Conservation (phyloP, 768 basidiomycete genomes). For the Kwoniella pini region DNA sequence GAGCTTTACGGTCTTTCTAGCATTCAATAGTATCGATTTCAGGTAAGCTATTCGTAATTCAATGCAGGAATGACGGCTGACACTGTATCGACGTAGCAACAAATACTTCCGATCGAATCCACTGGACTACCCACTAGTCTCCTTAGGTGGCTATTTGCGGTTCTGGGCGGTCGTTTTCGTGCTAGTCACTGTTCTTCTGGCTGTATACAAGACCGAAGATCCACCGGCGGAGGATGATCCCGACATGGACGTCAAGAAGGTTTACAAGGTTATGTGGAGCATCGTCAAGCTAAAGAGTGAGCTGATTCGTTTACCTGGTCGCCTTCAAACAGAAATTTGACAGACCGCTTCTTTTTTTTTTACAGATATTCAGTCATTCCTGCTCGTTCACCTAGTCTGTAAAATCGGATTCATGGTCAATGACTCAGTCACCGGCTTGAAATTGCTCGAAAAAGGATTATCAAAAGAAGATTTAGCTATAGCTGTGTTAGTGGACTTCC, state of each 20-base stretch:
- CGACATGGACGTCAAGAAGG: constrained; percentile 85
- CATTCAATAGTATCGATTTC: constrained; percentile 92
- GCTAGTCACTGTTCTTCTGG: constrained; percentile 81
- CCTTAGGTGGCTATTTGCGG: constrained; percentile 74
- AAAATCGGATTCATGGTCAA: constrained; percentile 95
- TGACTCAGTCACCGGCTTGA: constrained; percentile 85
- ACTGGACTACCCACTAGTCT: constrained; percentile 56
- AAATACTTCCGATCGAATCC: constrained; percentile 58
- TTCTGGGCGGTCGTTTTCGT: constrained; percentile 84
- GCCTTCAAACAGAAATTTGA: not conserved
- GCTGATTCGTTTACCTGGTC: constrained; percentile 38
- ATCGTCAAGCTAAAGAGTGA: constrained; percentile 87
- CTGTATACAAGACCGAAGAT: constrained; percentile 88
- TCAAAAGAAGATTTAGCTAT: constrained; percentile 94
- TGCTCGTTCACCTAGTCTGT: constrained; percentile 81
- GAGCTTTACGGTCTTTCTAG: constrained; percentile 95
- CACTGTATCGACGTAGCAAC: constrained; percentile 52
- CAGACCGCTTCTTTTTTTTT: not conserved
- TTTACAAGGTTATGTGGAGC: constrained; percentile 92
- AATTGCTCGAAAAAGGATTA: constrained; percentile 95
- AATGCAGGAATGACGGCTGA: constrained; percentile 1
- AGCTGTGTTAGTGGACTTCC: constrained; percentile 93
- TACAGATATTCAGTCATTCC: constrained; percentile 84
- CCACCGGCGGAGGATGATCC: constrained; percentile 68
- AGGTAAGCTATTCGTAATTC: constrained; percentile 60